Evolutionary conservation across 164 flowering plant species (phyloP), one percentile per base, ranked within the genome.

Genomic region (Vitis amurensis): DNA sequence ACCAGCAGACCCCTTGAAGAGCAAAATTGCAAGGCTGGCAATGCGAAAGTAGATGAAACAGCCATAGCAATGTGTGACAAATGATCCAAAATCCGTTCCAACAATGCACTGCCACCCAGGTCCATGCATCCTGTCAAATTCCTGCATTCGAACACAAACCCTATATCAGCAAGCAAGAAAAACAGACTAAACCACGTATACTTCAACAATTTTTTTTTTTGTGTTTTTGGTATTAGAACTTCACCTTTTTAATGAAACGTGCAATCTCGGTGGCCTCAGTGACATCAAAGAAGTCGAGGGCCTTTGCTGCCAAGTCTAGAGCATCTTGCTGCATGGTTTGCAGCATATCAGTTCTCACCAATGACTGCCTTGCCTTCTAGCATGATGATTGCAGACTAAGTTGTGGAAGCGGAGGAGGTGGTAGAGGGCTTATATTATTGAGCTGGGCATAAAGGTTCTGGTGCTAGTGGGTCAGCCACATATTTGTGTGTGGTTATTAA

Each of bases 81-180:
- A 93, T n/a, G 98, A 93, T 30, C 94, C 94, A 71, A 93, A 93
- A 79, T 91, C 94, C 1, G 84, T 93, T 61, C 98, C 98, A 9
- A 79, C 85, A 0, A 79, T 76, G 72, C 83, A 82, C 50, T 82
- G 85, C 85, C 82, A 77, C 4, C 81, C 85, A 0, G 66, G n/a
- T 55, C 83, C 83, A 67, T 79, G 63, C 23, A 53, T 64, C 52
- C 50, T 70, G n/a, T 79, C 85, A 71, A 82, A 93, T 72, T 90
- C 98, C 94, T 93, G 89, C 78, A 70, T 55, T 37, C 4, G 11
- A 62, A 11, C 49, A 31, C 49, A 16, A 52, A 23, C 27, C 27
- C 14, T 1, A 71, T 16, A 63, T 19, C 55, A 47, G 7, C 11
- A 52, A 57, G 6, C 19, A 37, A 64, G 2, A 4, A 69, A 53